Base-by-base conservation (phyloP, 176 grass and related monocot genomes). In the Triticum monococcum region DNA sequence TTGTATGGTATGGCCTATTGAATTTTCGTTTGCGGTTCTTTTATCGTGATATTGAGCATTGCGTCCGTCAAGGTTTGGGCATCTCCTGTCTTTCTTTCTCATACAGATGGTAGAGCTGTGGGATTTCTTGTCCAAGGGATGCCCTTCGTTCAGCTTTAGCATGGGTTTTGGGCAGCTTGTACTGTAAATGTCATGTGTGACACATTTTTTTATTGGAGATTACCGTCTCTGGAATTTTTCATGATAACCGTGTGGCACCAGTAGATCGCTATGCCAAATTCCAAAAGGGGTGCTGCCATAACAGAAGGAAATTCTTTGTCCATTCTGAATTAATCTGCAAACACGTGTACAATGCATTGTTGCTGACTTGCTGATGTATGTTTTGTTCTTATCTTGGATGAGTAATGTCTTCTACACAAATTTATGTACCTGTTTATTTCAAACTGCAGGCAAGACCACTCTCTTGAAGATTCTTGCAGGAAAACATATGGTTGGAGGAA, bases 401-500 rank as follows among this genome's bases (percentile, higher is more conserved):
- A 83, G 2, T 8, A 79, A 64, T 72, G 23, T 64, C 48, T 10
- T 73, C 1, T 73, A 28, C 35, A 66, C 22, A 0, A 60, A 26
- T 56, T 60, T 81, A 87, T 79, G 22, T 40, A 17, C 8, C 2
- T 26, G 59, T 20, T 88, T 89, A 74, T 85, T 68, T 6, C 28
- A 85, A 88, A 79, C 75, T 85, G 66, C 82, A 98, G 96, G 96
- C 37, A 98, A 98, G 87, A 98, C 96, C 20, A 96, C 96, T n/a
- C 89, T 98, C 37, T 89, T 98, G 57, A 98, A 94, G 88, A 98
- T 98, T 78, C 84, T 98, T 80, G 96, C 91, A 8, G 96, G 96
- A 43, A 98, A 98, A 54, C 96, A 98, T 80, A 95, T 98, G 93
- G 93, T 98, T 87, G 96, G 93, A 82, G 96, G 96, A 85, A 93